Percentiles rank a stretch among this genome's conserved stretches.
Conservation (phyloP, 371 early-diverging fungal species). For the Rhizomucor pusillus region DNA sequence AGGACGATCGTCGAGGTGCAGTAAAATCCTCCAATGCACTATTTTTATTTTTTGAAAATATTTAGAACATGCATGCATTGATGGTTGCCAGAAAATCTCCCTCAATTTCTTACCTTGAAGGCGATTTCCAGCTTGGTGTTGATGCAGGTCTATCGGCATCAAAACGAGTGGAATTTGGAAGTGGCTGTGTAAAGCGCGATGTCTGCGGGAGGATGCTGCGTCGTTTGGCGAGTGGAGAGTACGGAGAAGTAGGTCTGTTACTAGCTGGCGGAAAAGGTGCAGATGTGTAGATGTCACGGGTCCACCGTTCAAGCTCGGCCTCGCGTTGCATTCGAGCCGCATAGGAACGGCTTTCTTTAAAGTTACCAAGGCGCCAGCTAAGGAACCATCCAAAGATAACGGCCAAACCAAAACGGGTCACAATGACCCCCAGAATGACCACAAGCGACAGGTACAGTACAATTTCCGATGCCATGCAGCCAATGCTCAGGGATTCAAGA, state of each 20-base stretch:
- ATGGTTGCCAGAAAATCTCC: no score
- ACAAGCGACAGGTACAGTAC: constrained; percentile 54
- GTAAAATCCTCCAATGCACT: constrained; percentile 14
- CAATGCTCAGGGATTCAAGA: constrained; percentile 66
- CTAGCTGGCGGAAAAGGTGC: constrained; percentile 35
- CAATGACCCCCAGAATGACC: constrained; percentile 56
- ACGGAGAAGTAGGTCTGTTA: constrained; percentile 14
- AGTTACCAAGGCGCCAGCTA: constrained; percentile 60
- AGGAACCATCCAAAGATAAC: constrained; percentile 76
- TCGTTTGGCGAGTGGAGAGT: constrained; percentile 13
- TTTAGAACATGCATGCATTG: no score
- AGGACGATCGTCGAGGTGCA: constrained; percentile 8
- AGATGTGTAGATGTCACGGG: constrained; percentile 46
- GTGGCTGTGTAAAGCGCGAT: constrained; percentile 42
- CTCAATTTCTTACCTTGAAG: constrained; percentile 29
- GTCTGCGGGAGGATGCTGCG: constrained; percentile 33
- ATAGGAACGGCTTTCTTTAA: constrained; percentile 42
- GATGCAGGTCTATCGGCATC: constrained; percentile 21
- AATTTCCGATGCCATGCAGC: constrained; percentile 71
- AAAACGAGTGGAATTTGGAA: constrained; percentile 42
- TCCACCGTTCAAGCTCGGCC: constrained; percentile 62
- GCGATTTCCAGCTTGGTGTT: constrained; percentile 33
- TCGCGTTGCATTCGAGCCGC: constrained; percentile 56
- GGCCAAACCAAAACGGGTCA: constrained; percentile 70
- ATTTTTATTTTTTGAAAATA: background rate